Evolutionary conservation across 805 yeast species (phyloP).

Genomic region (Candida orba): DNA sequence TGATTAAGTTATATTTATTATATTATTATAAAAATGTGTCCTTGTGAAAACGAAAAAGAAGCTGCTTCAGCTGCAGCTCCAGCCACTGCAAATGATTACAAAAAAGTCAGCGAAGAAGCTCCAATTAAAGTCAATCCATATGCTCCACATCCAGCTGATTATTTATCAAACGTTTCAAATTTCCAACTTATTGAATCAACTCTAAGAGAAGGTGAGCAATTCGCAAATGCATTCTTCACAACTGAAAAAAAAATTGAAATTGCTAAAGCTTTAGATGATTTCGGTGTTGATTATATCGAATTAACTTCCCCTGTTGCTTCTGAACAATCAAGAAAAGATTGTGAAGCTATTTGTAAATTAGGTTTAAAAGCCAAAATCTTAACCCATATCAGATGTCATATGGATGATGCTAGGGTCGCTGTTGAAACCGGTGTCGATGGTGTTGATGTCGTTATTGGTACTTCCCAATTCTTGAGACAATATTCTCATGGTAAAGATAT

Average conservation of each 20-base stretch:
- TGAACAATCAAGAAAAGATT: constrained; percentile 86
- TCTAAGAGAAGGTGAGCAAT: constrained; percentile 96
- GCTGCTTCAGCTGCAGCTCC: constrained; percentile 10
- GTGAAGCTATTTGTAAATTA: constrained; percentile 97
- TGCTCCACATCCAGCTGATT: constrained; percentile 94
- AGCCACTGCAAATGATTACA: constrained; percentile 16
- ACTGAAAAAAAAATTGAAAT: constrained; percentile 95
- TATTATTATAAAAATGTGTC: constrained; percentile 14
- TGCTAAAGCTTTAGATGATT: constrained; percentile 94
- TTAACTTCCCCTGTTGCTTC: constrained; percentile 97
- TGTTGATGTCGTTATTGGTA: constrained; percentile 97
- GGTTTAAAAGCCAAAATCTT: constrained; percentile 93
- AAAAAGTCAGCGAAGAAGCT: constrained; percentile 32
- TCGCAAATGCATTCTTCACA: constrained; percentile 92
- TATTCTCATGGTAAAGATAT: constrained; percentile 97
- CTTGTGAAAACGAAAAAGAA: constrained; percentile 23
- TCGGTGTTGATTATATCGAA: constrained; percentile 97
- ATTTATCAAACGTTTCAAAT: constrained; percentile 76
- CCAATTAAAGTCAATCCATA: constrained; percentile 58
- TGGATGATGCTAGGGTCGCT: constrained; percentile 97
- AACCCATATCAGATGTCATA: constrained; percentile 96
- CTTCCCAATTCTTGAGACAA: constrained; percentile 90
- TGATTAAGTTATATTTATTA: too few species aligned
- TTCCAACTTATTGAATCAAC: constrained; percentile 95
- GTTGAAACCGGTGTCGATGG: constrained; percentile 99